phyloP scores from a whole-genome alignment of 306 rosid genomes.

The Medicago ruthenica region DNA sequence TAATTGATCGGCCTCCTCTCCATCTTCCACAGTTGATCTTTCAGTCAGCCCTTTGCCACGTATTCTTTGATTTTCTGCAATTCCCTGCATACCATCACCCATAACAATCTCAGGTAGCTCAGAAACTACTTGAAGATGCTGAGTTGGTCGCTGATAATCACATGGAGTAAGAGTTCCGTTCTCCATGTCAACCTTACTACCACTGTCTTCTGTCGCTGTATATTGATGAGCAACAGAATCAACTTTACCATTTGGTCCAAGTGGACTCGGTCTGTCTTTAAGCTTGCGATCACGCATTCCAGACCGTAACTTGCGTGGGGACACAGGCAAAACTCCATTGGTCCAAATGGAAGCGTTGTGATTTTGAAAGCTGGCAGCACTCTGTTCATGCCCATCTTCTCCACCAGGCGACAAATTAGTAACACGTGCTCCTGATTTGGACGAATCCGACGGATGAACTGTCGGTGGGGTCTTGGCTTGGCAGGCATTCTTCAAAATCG shows the following conservation, averaged over 20 bases:
- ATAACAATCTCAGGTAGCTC: conserved; percentile 72
- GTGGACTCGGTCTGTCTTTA: conserved; percentile 92
- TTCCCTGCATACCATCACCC: conserved; percentile 52
- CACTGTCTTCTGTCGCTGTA: conserved; percentile 65
- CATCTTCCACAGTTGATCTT: conserved; percentile 59
- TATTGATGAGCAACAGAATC: conserved; percentile 60
- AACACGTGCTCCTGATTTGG: conserved; percentile 59
- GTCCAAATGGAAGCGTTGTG: conserved; percentile 73
- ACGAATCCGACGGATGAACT: conserved; percentile 50
- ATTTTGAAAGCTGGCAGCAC: conserved; percentile 54
- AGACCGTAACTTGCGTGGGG: conserved; percentile 78
- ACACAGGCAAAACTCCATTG: conserved; percentile 79
- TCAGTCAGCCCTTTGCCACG: conserved; percentile 51
- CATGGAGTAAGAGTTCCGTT: conserved; percentile 73
- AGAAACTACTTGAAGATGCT: conserved; percentile 77
- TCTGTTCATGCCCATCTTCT: conserved; percentile 76
- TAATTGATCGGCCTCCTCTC: conserved; percentile 71
- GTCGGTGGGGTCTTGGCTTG: conserved; percentile 84
- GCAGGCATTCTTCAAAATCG: conserved; percentile 88
- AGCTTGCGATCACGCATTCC: conserved; percentile 77
- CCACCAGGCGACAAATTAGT: conserved; percentile 61
- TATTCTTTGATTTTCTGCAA: conserved; percentile 61
- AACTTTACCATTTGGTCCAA: conserved; percentile 90
- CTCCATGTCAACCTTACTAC: conserved; percentile 66
- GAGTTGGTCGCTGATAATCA: conserved; percentile 81